Evolutionary conservation across 2,329 filamentous ascomycete species (phyloP).

Genomic region (Chalaropsis thielavioides): DNA sequence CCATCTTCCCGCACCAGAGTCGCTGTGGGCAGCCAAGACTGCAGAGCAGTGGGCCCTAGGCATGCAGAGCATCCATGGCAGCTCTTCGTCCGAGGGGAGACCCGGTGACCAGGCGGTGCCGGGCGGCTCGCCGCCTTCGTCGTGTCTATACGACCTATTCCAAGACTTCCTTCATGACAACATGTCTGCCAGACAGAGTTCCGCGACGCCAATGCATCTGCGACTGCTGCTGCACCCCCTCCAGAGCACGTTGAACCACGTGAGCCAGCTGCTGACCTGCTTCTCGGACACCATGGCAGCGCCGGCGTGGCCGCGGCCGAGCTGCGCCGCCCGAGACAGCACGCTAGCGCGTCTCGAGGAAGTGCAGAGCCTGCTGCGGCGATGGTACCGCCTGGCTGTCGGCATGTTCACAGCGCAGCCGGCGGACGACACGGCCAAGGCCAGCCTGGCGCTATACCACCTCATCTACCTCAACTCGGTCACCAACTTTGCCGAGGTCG

Average conservation of each 20-base stretch:
- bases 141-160: slow-evolving; percentile 51
- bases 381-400: slow-evolving; percentile 53
- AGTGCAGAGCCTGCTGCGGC: slow-evolving; percentile 46
- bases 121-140: slow-evolving; percentile 26
- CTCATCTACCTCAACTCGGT: slow-evolving; percentile 55
- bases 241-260: slow-evolving; percentile 49
- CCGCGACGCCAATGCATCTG: slow-evolving; percentile 40
- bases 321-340: slow-evolving; percentile 31
- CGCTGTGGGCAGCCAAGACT: slow-evolving; percentile 47
- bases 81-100: slow-evolving; percentile 33
- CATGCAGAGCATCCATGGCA: slow-evolving; percentile 45
- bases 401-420: slow-evolving; percentile 40
- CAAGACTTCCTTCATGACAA: slow-evolving; percentile 53
- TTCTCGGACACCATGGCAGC: slow-evolving; percentile 44
- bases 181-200: slow-evolving; percentile 33
- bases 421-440: slow-evolving; percentile 44
- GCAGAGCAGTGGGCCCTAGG: slow-evolving; percentile 44
- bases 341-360: slow-evolving; percentile 43
- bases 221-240: slow-evolving; percentile 55
- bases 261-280: slow-evolving; percentile 50
- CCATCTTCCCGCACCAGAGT: slow-evolving; percentile 47
- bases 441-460: slow-evolving; percentile 55
- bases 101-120: background rate
- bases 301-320: background rate
- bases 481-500: slow-evolving; percentile 52